Evolutionary conservation across 2,329 filamentous ascomycete genomes (phyloP), one percentile per base, ranked within the genome.

Genomic region (Ilyonectria mors-panacis): DNA sequence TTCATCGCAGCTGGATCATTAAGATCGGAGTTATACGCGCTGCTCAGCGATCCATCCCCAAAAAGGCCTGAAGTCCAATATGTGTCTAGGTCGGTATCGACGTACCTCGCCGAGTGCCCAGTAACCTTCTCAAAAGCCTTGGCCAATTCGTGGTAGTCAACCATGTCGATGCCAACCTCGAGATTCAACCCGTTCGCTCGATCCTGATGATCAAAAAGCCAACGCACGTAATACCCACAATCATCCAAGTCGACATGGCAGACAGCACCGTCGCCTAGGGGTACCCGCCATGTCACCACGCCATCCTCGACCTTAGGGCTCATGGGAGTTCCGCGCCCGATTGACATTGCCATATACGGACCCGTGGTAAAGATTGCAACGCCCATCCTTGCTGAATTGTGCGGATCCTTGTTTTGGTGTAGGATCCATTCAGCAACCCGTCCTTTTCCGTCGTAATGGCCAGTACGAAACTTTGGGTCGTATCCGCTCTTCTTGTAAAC

Each of bases 381-480:
- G 0, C 65, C 61, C 69, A 71, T 71, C 12, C 39, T 26, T 21
- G 33, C 44, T 21, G 33, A 35, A 35, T 60, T 60, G 35, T 21
- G 35, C 1, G 58, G 58, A 23, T 47, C 15, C 13, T 58, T 30
- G 4, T 26, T 64, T 72, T 85, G 83, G 21, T 75, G 73, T 7
- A 84, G 70, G n/a, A 86, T 80, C 81, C 81, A 85, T 65, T 85
- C 79, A 1, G 77, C 82, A 7, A 86, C 70, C 12, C 84, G 74
- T 2, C 85, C 84, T 71, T 86, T 85, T 4, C 77, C 80, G 65
- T 84, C 85, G 54, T 86, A 86, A 74, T 88, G 86, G 0, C 86
- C 86, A 1, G 75, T 75, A 10, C 84, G 81, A 61, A 83, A 84
- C 45, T 82, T 79, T 0, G 83, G 79, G 23, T 85, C 77, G 68